Evolutionary conservation across 345 rosid genomes (phyloP), one percentile per base, ranked within the genome.

Genomic region (Durio zibethinus): DNA sequence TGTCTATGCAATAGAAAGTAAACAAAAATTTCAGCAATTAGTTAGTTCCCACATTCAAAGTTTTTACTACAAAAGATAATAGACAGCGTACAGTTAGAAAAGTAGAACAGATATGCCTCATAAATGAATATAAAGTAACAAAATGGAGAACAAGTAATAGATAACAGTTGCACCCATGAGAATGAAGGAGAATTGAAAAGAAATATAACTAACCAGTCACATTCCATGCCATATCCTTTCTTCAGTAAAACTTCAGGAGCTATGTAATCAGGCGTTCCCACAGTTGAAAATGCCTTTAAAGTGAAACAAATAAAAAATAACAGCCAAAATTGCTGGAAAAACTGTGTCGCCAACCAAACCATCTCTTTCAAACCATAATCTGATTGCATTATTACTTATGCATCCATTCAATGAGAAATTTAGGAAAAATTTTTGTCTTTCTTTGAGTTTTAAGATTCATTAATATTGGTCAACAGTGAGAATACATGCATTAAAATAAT

Each of bases 161-260:
- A 66, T 23, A 48, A 18, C 50, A 20, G 27, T 38, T 48, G 77
- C 69, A 76, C 52, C 43, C 47, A 21, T 27, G 59, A 79, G 60
- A 75, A 61, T 31, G 27, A 54, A 67, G 80, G 36, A 72, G 9
- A 68, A 80, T 25, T 48, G 65, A 65, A 12, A 52, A 40, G 48
- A 33, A 53, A 70, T 76, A 73, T 42, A 77, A 86, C 97, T 87
- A 73, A 93, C 98, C 98, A 94, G 85, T 94, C 98, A 83, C 98
- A 94, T 81, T 94, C 98, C 94, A 89, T 90, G 91, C 98, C 97
- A 84, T 94, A 94, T 84, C 97, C 98, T 84, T 92, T 94, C 94
- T 94, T 94, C 83, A 92, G 83, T 76, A 94, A 87, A 48, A 94
- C 97, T 87, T 94, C 98, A 57, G 98, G 98, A 85, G 98, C 97